phyloP scores from a whole-genome alignment of 176 grass and related monocot genomes.

The Themeda triandra region DNA sequence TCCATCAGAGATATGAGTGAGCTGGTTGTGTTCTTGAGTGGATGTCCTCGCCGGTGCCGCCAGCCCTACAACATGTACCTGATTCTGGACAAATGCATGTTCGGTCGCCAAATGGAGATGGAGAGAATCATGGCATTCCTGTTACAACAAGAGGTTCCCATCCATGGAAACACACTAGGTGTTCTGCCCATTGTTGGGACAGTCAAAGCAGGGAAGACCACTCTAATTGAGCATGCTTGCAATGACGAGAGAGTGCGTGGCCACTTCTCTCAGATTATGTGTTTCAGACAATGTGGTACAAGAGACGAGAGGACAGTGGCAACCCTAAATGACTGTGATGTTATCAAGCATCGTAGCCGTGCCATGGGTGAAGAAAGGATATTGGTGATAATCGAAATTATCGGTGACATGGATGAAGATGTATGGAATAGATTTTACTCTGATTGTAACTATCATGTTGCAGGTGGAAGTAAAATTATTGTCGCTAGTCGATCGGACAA shows the following conservation, averaged over 20 bases:
- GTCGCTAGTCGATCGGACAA: not conserved
- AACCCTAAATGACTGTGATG: not conserved
- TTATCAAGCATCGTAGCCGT: not conserved
- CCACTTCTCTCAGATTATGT: not conserved
- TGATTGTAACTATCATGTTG: not conserved
- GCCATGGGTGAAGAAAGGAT: not conserved
- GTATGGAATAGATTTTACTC: not conserved
- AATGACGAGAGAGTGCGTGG: slow-evolving; percentile 9
- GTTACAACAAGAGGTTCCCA: not conserved
- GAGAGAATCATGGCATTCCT: not conserved
- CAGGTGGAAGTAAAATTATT: slow-evolving; percentile 18
- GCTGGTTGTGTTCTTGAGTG: not conserved
- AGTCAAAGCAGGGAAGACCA: slow-evolving; percentile 3
- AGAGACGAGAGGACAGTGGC: not conserved
- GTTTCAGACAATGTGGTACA: not conserved
- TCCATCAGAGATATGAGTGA: not conserved
- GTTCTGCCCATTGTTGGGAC: not conserved
- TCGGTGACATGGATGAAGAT: not conserved
- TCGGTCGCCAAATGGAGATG: slow-evolving; percentile 1
- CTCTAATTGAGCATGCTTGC: slow-evolving; percentile 13
- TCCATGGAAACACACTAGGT: not conserved
- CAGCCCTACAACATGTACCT: slow-evolving; percentile 5
- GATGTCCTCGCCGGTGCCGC: not conserved
- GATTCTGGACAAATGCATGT: not conserved
- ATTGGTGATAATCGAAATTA: not conserved